Percentiles rank a stretch among this genome's conserved stretches.
phyloP scores from a whole-genome alignment of 108 stramenopile genomes.

The Pseudonitzschia delicatissima region DNA sequence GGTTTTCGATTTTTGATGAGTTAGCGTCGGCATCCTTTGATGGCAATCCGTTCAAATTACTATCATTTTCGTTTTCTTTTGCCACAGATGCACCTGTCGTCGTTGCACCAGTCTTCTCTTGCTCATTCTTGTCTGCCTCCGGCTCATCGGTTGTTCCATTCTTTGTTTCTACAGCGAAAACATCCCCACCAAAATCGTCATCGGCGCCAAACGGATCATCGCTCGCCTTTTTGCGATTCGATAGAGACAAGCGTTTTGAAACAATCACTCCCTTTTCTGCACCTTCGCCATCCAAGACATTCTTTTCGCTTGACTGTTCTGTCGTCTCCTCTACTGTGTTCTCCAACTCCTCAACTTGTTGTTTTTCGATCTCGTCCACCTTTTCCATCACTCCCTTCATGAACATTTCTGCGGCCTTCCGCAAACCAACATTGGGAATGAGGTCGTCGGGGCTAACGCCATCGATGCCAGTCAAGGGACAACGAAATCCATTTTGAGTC shows the following conservation, averaged over 20 bases:
- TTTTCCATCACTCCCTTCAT: constrained; percentile 73
- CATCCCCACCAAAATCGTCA: constrained; percentile 85
- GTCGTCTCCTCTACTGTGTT: constrained; percentile 20
- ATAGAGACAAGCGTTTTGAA: constrained; percentile 40
- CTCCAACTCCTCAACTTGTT: constrained; percentile 55
- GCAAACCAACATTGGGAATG: constrained; percentile 68
- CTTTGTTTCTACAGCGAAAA: constrained; percentile 64
- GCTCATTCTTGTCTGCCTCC: constrained; percentile 32
- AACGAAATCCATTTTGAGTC: constrained; percentile 72
- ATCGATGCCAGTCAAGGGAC: constrained; percentile 79
- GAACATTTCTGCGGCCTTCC: constrained; percentile 79
- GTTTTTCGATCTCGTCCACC: constrained; percentile 73
- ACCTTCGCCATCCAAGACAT: constrained; percentile 53
- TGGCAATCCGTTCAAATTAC: constrained; percentile 4
- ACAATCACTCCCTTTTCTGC: constrained; percentile 62
- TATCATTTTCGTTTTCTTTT: constrained; percentile 5
- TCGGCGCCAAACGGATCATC: constrained; percentile 62
- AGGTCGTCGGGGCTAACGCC: constrained; percentile 85
- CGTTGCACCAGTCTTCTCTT: background rate
- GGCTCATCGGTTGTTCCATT: constrained; percentile 23
- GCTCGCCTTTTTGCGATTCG: constrained; percentile 28
- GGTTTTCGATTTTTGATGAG: background rate
- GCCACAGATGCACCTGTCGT: background rate
- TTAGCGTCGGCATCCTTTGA: background rate
- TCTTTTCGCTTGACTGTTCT: constrained; percentile 16